phyloP scores from a whole-genome alignment of 1,139 yeast species.

The Wickerhamomyces sp. region DNA sequence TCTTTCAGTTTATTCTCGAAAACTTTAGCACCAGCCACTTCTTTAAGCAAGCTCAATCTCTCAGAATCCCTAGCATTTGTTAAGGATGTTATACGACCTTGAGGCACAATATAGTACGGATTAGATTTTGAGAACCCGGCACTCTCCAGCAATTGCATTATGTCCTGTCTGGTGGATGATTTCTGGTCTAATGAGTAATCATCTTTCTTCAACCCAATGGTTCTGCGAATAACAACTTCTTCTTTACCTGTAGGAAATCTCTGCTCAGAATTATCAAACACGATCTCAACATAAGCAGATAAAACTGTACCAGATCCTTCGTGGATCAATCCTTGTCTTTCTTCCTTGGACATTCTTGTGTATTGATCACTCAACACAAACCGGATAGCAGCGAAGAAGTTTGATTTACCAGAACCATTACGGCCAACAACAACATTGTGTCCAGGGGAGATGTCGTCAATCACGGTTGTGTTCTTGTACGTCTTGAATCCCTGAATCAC shows the following conservation, averaged over 20 bases:
- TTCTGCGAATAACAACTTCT: slow-evolving; percentile 75
- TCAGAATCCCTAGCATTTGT: slow-evolving; percentile 89
- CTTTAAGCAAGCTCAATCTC: slow-evolving; percentile 73
- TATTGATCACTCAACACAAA: slow-evolving; percentile 91
- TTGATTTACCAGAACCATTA: slow-evolving; percentile 96
- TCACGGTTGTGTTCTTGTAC: slow-evolving; percentile 76
- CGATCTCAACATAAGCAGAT: slow-evolving; percentile 90
- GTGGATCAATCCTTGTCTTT: slow-evolving; percentile 82
- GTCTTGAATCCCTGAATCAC: slow-evolving; percentile 93
- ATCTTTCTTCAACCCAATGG: slow-evolving; percentile 89
- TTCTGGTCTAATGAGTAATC: slow-evolving; percentile 58
- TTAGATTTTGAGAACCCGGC: slow-evolving; percentile 91
- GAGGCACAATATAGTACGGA: slow-evolving; percentile 96
- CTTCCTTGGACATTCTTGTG: slow-evolving; percentile 83
- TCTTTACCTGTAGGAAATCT: slow-evolving; percentile 52
- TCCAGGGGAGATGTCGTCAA: slow-evolving; percentile 73
- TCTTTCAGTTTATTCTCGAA: slow-evolving; percentile 81
- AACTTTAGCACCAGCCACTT: slow-evolving; percentile 92
- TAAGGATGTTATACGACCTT: slow-evolving; percentile 80
- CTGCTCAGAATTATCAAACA: slow-evolving; percentile 76
- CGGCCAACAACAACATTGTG: slow-evolving; percentile 92
- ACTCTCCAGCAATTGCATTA: slow-evolving; percentile 78
- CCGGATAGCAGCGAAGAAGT: slow-evolving; percentile 91
- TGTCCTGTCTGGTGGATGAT: slow-evolving; percentile 75
- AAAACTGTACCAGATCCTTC: slow-evolving; percentile 90